phyloP scores from a whole-genome alignment of 306 rosid genomes.

The Hylodesmum podocarpum region DNA sequence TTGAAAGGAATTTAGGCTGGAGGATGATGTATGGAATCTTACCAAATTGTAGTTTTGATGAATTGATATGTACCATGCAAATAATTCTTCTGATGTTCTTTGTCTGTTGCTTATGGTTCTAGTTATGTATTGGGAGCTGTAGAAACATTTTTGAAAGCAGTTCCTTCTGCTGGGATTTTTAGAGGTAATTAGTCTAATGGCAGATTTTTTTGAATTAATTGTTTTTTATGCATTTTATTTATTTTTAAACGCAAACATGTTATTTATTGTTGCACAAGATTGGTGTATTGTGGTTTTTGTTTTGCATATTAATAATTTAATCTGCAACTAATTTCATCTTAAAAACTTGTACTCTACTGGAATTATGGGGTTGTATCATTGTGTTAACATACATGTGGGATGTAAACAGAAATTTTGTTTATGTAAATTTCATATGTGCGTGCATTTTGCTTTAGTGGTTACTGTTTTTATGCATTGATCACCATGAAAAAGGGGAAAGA shows the following conservation, averaged over 20 bases:
- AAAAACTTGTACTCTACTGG: not conserved
- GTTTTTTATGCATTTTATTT: not conserved
- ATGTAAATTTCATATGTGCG: not conserved
- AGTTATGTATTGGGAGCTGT: constrained; percentile 99
- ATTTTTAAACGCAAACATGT: not conserved
- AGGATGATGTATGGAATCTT: constrained; percentile 13
- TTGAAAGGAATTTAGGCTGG: constrained; percentile 22
- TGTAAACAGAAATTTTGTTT: not conserved
- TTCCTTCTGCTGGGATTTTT: constrained; percentile 93
- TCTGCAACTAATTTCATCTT: not conserved
- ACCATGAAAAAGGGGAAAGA: not conserved
- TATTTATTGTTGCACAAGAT: not conserved
- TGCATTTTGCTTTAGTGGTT: not conserved
- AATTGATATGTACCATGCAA: constrained; percentile 11
- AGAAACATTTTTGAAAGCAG: constrained; percentile 96
- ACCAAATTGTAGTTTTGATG: constrained; percentile 25
- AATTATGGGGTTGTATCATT: not conserved
- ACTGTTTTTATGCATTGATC: not conserved
- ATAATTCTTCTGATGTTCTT: constrained; percentile 25
- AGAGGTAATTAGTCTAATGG: constrained; percentile 57
- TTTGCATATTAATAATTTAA: constrained; percentile 13
- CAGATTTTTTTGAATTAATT: not conserved
- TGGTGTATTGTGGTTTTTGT: constrained; percentile 11
- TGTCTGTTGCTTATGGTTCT: constrained; percentile 49
- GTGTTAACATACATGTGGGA: constrained; percentile 8